Evolutionary conservation across 2,329 filamentous ascomycete species (phyloP).

Genomic region (Pseudogymnoascus sp.): DNA sequence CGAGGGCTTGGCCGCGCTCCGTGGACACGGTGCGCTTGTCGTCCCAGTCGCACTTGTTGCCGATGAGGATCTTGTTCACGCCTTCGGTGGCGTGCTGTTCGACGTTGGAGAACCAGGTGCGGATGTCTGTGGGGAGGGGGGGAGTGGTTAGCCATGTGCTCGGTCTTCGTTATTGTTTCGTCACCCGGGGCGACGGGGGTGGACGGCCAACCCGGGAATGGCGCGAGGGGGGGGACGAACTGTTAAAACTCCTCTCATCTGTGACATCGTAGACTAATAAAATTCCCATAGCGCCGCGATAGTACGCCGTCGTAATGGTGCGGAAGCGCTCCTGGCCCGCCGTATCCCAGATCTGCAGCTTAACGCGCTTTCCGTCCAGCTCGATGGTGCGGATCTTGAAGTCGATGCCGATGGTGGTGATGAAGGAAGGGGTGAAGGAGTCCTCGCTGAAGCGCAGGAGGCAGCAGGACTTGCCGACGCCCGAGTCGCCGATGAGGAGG

Average conservation of each 20-base stretch:
- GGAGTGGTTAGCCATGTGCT: conserved; percentile 22
- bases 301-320: conserved; percentile 98
- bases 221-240: conserved; percentile 33
- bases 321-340: conserved; percentile 97
- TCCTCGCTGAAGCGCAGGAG: conserved; percentile 97
- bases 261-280: conserved; percentile 97
- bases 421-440: conserved; percentile 99
- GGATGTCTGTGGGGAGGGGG: conserved; percentile 63
- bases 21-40: conserved; percentile 94
- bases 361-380: conserved; percentile 95
- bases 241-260: conserved; percentile 99
- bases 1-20: conserved; percentile 86
- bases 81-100: conserved; percentile 98
- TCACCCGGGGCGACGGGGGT: not conserved
- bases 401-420: conserved; percentile 99
- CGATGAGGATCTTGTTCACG: conserved; percentile 98
- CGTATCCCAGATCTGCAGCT: conserved; percentile 99
- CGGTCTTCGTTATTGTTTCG: not conserved
- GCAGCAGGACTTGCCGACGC: conserved; percentile 99
- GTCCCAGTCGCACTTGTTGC: conserved; percentile 99
- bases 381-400: conserved; percentile 99
- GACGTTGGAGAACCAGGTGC: conserved; percentile 99
- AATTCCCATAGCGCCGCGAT: conserved; percentile 96
- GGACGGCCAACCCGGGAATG: not conserved
- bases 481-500: conserved; percentile 98